phyloP scores from a whole-genome alignment of 2,329 filamentous ascomycete genomes.

The Aspergillus candidus region DNA sequence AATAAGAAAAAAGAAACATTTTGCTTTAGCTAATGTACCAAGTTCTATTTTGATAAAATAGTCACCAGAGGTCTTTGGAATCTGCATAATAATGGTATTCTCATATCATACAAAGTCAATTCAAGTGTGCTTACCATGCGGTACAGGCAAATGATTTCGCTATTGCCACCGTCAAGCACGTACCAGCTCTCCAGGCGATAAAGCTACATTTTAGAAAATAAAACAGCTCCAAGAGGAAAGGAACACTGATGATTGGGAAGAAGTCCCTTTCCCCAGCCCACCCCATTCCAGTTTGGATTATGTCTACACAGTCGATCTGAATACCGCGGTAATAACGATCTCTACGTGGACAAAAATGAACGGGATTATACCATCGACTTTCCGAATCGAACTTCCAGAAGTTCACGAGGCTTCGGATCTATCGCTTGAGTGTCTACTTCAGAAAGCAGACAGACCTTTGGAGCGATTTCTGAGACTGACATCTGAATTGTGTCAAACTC shows the following conservation, averaged over 20 bases:
- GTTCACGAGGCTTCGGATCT: background rate
- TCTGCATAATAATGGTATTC: slow-evolving; percentile 5
- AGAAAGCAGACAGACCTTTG: background rate
- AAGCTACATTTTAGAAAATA: background rate
- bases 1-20: no score
- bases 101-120: background rate
- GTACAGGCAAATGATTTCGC: slow-evolving; percentile 20
- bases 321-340: slow-evolving; percentile 14
- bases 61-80: slow-evolving; percentile 6
- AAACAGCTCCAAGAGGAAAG: slow-evolving; percentile 5
- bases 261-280: slow-evolving; percentile 17
- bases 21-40: no score
- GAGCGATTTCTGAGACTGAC: background rate
- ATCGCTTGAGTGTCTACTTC: background rate
- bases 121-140: background rate
- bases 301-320: slow-evolving; percentile 21
- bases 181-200: background rate
- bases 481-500: background rate
- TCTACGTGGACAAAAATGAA: slow-evolving; percentile 5
- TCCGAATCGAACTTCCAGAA: slow-evolving; percentile 2
- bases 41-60: background rate
- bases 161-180: slow-evolving; percentile 5
- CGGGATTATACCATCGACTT: slow-evolving; percentile 1
- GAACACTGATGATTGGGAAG: slow-evolving; percentile 16
- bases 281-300: slow-evolving; percentile 17